Percentiles rank a stretch among this genome's conserved stretches.
These are phyloP conservation scores for Kokia cookei DNA, from an alignment of 441 rosid species.

Conservation along the genomic window DNA sequence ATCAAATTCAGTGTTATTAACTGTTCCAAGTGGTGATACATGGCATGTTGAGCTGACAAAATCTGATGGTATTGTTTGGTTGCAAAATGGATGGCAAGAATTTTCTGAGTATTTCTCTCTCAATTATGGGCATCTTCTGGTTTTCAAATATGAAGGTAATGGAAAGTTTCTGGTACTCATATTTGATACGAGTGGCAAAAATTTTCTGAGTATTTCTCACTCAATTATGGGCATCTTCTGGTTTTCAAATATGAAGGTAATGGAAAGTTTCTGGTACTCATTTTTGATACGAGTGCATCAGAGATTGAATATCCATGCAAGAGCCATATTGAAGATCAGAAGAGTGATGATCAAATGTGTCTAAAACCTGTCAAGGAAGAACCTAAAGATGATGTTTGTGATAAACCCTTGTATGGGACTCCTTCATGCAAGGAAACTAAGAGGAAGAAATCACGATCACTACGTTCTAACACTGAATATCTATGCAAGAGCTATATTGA, in stretches of 20 bases:
- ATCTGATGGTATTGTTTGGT: neutral
- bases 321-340: neutral
- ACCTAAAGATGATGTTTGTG: neutral
- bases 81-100: conserved; percentile 6
- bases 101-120: neutral
- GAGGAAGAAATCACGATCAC: neutral
- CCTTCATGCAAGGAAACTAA: neutral
- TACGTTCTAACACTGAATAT: neutral
- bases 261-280: neutral
- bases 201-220: neutral
- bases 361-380: neutral
- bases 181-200: conserved; percentile 7
- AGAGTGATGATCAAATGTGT: neutral
- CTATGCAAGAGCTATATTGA: neutral
- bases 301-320: neutral
- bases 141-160: conserved; percentile 4
- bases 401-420: neutral
- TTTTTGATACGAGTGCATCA: conserved; percentile 1
- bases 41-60: conserved; percentile 1
- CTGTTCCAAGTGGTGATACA: neutral
- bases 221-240: neutral
- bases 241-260: conserved; percentile 3
- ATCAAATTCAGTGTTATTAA: neutral
- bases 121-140: neutral
- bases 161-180: neutral